These are phyloP conservation scores for Trypanosoma mega DNA, from an alignment of 208 protist genomes.

Conservation along the genomic window DNA sequence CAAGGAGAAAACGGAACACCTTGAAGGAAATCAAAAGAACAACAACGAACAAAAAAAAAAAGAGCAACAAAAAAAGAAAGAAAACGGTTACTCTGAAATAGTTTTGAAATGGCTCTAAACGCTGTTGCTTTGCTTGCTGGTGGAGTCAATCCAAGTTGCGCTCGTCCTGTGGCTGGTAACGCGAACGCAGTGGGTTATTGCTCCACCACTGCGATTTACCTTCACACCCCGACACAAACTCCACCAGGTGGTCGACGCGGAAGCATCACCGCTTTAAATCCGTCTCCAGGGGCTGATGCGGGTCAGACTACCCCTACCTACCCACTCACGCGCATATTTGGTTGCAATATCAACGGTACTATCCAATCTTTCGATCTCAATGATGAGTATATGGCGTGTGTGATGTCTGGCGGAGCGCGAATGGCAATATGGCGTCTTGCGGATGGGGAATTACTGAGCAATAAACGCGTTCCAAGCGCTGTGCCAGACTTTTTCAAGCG, in stretches of 20 bases:
- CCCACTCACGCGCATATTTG: conserved; percentile 52
- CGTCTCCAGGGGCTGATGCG: background rate
- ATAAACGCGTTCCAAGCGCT: conserved; percentile 34
- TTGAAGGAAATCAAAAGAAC: too few relatives aligned
- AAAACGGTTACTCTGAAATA: too few relatives aligned
- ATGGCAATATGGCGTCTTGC: conserved; percentile 55
- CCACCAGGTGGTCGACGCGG: conserved; percentile 21
- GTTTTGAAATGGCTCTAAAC: conserved; percentile 73
- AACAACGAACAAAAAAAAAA: too few relatives aligned
- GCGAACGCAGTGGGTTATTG: conserved; percentile 63
- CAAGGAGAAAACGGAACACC: too few relatives aligned
- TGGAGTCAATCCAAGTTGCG: conserved; percentile 65
- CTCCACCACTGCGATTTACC: conserved; percentile 49
- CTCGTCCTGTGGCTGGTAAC: conserved; percentile 48
- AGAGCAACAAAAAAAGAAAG: too few relatives aligned
- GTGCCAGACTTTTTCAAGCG: conserved; percentile 46
- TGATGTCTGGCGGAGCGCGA: conserved; percentile 39
- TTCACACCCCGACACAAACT: conserved; percentile 45
- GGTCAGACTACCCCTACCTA: conserved; percentile 36
- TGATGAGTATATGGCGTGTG: conserved; percentile 73
- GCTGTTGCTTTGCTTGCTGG: conserved; percentile 60
- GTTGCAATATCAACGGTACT: conserved; percentile 36
- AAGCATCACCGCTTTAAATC: conserved; percentile 1
- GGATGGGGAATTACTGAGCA: conserved; percentile 53
- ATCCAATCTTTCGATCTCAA: conserved; percentile 82